Base-by-base conservation (phyloP, 176 grass and related monocot species). In the Oryza coarctata region DNA sequence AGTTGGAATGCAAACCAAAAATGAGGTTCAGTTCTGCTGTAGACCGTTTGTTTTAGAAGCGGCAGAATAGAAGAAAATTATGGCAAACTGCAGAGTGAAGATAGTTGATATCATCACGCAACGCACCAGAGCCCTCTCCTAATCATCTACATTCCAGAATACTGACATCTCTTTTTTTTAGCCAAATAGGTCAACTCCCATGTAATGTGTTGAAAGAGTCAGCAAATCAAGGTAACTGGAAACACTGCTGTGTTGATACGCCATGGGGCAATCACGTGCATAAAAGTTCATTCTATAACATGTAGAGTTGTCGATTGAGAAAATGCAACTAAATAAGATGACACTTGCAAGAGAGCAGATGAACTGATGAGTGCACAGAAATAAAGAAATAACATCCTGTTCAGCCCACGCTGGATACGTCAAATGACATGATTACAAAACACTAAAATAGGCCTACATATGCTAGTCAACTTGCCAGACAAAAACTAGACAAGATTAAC, bases 341-440 rank as follows among this genome's bases (percentile, higher is more conserved):
- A 20, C 27, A 65, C 39, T 38, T 29, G 27, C 58, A 81, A 65
- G 76, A 64, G 20, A 83, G 60, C 68, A 83, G 31, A 31, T 44
- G 22, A 84, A 76, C 50, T 70, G 30, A 49, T 4, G 61, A 84
- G 23, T 47, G 29, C 50, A 32, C 8, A 4, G 7, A 65, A 39
- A 26, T 41, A 50, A 30, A 23, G 12, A 47, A 76, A 9, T 7
- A 25, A 25, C 47, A 69, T 34, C 14, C 64, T 50, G 33, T 83
- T 61, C n/a, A 60, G 23, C 28, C 36, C 8, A 32, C 63, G 33
- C 8, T 32, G 49, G 57, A 47, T 47, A 1, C 7, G 10, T 70
- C 70, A 70, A n/a, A 40, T 47, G 12, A 5, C 25, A 44, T 22
- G 34, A n/a, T 66, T 82, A 33, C 40, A 63, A 77, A 85, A 60